Percentiles rank a stretch among this genome's conserved stretches.
Conservation (phyloP, 2,329 filamentous ascomycete genomes). For the Colletotrichum liriopes region DNA sequence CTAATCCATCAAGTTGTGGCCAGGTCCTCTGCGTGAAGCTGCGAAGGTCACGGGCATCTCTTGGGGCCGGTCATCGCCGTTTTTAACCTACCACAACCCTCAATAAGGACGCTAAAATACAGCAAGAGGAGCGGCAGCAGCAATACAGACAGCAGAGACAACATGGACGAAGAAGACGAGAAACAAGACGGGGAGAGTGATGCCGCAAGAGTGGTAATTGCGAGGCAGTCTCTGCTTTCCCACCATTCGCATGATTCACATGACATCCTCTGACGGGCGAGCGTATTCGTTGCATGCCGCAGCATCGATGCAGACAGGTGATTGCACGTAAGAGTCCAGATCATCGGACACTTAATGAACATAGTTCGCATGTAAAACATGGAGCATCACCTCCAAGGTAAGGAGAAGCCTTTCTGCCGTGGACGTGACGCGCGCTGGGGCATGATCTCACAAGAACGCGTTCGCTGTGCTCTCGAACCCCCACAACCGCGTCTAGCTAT, state of each 20-base stretch:
- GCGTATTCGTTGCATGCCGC: neutral
- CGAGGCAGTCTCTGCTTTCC: neutral
- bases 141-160: neutral
- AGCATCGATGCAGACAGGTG: neutral
- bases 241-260: neutral
- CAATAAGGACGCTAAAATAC: neutral
- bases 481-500: neutral
- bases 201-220: neutral
- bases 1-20: neutral
- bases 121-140: neutral
- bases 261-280: neutral
- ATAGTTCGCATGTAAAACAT: neutral
- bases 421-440: neutral
- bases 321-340: neutral
- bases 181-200: neutral
- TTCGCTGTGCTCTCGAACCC: neutral
- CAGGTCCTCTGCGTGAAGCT: neutral
- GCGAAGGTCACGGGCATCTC: neutral
- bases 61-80: neutral
- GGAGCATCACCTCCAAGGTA: neutral
- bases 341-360: neutral
- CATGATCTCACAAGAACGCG: neutral
- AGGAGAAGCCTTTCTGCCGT: neutral
- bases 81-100: neutral
- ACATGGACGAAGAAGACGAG: neutral